A percentile compares a stretch with the other conserved stretches of the same genome.
phyloP scores from a whole-genome alignment of 768 basidiomycete species.

The Mycena albidolilacea region DNA sequence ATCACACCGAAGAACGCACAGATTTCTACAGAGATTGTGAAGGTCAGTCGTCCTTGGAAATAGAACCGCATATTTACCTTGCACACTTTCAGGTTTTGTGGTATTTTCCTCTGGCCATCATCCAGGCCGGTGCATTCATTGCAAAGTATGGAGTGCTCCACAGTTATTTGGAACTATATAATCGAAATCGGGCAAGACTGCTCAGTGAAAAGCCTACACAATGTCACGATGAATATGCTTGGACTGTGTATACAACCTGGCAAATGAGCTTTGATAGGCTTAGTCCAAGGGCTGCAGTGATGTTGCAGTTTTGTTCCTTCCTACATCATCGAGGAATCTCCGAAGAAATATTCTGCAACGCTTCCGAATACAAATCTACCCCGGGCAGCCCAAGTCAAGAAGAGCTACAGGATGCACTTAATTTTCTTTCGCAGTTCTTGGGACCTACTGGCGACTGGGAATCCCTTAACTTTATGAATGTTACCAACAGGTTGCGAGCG shows the following conservation, averaged over 20 bases:
- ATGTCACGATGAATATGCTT: background rate
- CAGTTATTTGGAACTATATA: conserved; percentile 5
- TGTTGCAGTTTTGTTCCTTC: conserved; percentile 19
- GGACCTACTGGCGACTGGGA: no score
- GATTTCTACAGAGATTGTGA: no score
- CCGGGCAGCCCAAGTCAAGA: no score
- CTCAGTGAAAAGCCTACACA: conserved; percentile 16
- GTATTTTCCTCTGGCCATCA: conserved; percentile 20
- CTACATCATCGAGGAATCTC: conserved; percentile 12
- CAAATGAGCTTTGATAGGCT: conserved; percentile 26
- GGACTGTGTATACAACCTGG: conserved; percentile 36
- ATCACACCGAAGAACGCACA: background rate
- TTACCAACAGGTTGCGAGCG: no score
- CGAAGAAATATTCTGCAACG: conserved; percentile 5
- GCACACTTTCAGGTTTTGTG: background rate
- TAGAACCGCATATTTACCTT: no score
- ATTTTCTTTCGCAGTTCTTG: no score
- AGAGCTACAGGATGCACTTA: no score
- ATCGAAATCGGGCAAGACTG: background rate
- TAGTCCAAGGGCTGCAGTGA: background rate
- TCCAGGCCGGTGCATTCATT: no score
- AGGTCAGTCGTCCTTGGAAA: no score
- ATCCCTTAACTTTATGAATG: no score
- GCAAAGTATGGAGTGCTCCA: background rate
- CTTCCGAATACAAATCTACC: background rate